A percentile compares a stretch with the other conserved stretches of the same genome.
These are phyloP conservation scores for Paramecium pentaurelia DNA, from an alignment of 73 alveolate genomes.

Conservation along the genomic window DNA sequence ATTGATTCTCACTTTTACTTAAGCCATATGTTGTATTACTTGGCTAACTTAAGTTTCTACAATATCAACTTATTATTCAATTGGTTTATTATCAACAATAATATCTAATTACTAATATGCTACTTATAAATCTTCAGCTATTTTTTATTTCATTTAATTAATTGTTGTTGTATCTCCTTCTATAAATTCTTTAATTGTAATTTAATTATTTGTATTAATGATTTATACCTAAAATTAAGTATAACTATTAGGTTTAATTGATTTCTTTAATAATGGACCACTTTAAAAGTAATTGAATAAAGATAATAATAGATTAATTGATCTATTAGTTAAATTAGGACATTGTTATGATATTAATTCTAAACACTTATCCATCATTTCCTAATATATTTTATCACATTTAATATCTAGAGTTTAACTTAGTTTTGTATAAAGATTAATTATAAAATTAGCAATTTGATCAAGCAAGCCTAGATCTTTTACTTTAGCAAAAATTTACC, in stretches of 20 bases:
- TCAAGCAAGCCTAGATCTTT: neutral
- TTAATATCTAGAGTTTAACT: neutral
- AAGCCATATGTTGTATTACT: neutral
- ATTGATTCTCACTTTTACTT: neutral
- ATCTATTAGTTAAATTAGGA: slow-evolving; percentile 10
- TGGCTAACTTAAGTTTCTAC: neutral
- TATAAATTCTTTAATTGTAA: neutral
- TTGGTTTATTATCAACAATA: neutral
- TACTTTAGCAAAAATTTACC: slow-evolving; percentile 21
- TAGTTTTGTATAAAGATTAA: neutral
- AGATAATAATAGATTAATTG: neutral
- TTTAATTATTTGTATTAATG: neutral
- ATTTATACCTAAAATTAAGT: neutral
- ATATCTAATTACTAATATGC: slow-evolving; percentile 21
- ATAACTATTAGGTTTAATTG: neutral
- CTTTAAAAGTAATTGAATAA: slow-evolving; percentile 3
- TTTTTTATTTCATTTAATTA: neutral
- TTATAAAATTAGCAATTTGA: neutral
- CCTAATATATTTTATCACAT: neutral
- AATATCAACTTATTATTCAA: neutral
- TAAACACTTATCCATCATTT: slow-evolving; percentile 44
- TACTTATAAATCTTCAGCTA: neutral
- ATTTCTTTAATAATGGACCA: neutral
- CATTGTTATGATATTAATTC: neutral
- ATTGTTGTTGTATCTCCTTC: slow-evolving; percentile 35